Percentiles rank a stretch among this genome's conserved stretches.
These are phyloP conservation scores for Elsinoe australis DNA, from an alignment of 2,329 filamentous ascomycete genomes.

Conservation along the genomic window DNA sequence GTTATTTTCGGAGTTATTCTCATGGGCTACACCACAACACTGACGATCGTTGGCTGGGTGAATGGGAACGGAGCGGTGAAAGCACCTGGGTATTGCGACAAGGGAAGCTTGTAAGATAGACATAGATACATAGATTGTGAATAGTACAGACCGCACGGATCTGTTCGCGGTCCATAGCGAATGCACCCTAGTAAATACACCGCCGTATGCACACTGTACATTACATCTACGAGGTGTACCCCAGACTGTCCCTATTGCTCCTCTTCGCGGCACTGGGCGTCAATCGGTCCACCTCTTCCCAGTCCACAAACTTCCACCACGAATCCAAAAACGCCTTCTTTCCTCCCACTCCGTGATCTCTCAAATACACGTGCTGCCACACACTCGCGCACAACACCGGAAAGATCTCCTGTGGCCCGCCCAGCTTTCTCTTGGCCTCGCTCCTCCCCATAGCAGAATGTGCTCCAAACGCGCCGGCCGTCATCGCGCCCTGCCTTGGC, in stretches of 20 bases:
- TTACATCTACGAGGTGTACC: neutral
- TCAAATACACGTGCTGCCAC: slow-evolving; percentile 90
- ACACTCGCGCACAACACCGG: slow-evolving; percentile 89
- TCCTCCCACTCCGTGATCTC: slow-evolving; percentile 68
- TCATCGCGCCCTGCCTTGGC: slow-evolving; percentile 14
- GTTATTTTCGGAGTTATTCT: slow-evolving; percentile 75
- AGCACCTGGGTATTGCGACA: slow-evolving; percentile 57
- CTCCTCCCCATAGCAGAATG: slow-evolving; percentile 25
- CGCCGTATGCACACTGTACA: no score
- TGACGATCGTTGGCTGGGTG: slow-evolving; percentile 85
- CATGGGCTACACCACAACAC: slow-evolving; percentile 83
- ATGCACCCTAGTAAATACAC: no score
- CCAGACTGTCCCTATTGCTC: neutral
- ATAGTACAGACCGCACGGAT: slow-evolving; percentile 3
- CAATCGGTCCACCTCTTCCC: slow-evolving; percentile 56
- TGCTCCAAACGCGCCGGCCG: slow-evolving; percentile 35
- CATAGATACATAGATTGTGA: slow-evolving; percentile 9
- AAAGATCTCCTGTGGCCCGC: slow-evolving; percentile 55
- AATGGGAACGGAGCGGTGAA: slow-evolving; percentile 44
- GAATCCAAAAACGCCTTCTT: slow-evolving; percentile 67
- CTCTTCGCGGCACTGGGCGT: slow-evolving; percentile 13
- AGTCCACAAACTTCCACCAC: slow-evolving; percentile 88
- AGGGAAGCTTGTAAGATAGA: neutral
- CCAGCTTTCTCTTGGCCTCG: slow-evolving; percentile 47
- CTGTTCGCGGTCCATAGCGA: neutral